Percentiles rank a stretch among this genome's conserved stretches.
phyloP scores from a whole-genome alignment of 805 yeast genomes.

The Sugiyamaella boreocaroliniensis region DNA sequence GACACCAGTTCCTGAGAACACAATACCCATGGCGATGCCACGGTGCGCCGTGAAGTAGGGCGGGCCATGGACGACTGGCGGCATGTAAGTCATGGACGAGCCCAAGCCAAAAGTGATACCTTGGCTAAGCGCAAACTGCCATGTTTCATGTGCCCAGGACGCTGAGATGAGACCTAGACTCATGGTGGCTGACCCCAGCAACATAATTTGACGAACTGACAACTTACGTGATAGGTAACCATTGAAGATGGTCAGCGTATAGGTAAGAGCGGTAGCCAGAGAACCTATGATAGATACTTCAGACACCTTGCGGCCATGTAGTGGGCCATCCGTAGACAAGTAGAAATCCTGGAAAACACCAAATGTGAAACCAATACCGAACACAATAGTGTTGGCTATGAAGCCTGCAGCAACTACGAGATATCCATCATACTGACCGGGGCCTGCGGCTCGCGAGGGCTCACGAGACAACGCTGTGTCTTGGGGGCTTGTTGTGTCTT shows the following conservation, averaged over 20 bases:
- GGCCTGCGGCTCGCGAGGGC: neutral
- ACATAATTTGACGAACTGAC: conserved; percentile 7
- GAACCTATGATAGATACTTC: conserved; percentile 19
- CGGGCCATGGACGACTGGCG: conserved; percentile 21
- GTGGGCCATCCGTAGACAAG: conserved; percentile 13
- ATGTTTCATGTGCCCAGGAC: conserved; percentile 2
- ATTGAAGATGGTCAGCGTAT: conserved; percentile 9
- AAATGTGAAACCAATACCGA: conserved; percentile 19
- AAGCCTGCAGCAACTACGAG: conserved; percentile 13
- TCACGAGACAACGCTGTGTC: too few species aligned
- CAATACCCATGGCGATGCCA: conserved; percentile 24
- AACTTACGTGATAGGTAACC: conserved; percentile 2
- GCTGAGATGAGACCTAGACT: conserved; percentile 15
- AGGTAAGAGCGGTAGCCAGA: conserved; percentile 16
- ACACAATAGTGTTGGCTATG: conserved; percentile 15
- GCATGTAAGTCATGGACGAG: conserved; percentile 15
- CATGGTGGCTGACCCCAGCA: conserved; percentile 9
- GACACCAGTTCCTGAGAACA: conserved; percentile 22
- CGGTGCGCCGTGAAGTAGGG: conserved; percentile 19
- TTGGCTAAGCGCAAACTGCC: conserved; percentile 20
- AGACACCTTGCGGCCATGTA: conserved; percentile 7
- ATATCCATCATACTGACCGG: neutral
- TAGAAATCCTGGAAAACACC: conserved; percentile 22
- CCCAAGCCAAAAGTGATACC: conserved; percentile 19
- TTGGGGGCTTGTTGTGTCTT: too few species aligned